Conservation (phyloP, 805 yeast genomes). For the Priceomyces haplophilus region DNA sequence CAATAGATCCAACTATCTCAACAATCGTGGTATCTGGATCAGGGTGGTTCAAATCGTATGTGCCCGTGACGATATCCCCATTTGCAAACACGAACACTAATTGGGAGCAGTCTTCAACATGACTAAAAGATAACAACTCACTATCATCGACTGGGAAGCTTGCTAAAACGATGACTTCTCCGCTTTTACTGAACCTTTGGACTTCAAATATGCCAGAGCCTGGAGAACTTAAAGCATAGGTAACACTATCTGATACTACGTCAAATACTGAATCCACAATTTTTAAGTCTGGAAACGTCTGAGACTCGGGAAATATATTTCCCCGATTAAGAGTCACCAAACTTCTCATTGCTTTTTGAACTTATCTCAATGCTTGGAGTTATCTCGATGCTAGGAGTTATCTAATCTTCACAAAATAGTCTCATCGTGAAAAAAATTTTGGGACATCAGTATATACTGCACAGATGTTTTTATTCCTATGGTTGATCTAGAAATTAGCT, state of each 20-base stretch:
- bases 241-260: constrained; percentile 67
- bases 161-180: constrained; percentile 56
- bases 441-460: neutral
- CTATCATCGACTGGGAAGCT: constrained; percentile 51
- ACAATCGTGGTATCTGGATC: constrained; percentile 55
- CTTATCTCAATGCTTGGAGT: neutral
- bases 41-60: constrained; percentile 48
- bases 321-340: constrained; percentile 55
- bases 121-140: constrained; percentile 52
- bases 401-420: neutral
- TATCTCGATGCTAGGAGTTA: neutral
- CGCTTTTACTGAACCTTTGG: constrained; percentile 70
- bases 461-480: neutral
- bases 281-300: constrained; percentile 63
- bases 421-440: constrained; percentile 3
- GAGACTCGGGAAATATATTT: constrained; percentile 47
- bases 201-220: constrained; percentile 64
- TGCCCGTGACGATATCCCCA: constrained; percentile 75
- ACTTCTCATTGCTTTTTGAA: constrained; percentile 39
- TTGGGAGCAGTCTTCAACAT: constrained; percentile 67
- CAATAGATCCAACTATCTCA: constrained; percentile 82
- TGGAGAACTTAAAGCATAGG: constrained; percentile 54
- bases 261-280: constrained; percentile 61
- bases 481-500: too few relatives aligned
- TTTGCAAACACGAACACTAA: constrained; percentile 62